Percentiles rank a stretch among this genome's conserved stretches.
phyloP scores from a whole-genome alignment of 2,329 filamentous ascomycete genomes.

The Alternaria incomplexa region DNA sequence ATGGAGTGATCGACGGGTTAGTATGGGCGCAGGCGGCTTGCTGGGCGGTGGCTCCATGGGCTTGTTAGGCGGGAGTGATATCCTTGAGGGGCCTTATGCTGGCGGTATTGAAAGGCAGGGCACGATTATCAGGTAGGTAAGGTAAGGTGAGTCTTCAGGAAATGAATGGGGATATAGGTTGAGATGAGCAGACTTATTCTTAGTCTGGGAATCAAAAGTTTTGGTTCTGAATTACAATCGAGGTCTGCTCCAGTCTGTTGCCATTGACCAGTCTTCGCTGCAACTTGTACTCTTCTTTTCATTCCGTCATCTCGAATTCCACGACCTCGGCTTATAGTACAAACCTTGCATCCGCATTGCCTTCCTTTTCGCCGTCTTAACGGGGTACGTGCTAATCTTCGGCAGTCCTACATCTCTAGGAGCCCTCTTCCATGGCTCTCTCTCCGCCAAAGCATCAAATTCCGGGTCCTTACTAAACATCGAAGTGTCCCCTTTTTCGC shows the following conservation, averaged over 20 bases:
- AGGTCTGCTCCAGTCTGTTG: background rate
- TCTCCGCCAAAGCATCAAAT: background rate
- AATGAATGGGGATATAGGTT: background rate
- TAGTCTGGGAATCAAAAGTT: background rate
- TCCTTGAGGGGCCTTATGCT: constrained; percentile 71
- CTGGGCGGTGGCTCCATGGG: constrained; percentile 37
- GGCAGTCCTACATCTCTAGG: background rate
- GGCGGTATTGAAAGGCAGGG: constrained; percentile 79
- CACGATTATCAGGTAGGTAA: constrained; percentile 46
- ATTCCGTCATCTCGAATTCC: background rate
- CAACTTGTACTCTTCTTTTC: background rate
- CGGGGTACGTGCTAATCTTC: background rate
- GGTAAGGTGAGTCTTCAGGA: background rate
- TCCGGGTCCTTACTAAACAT: background rate
- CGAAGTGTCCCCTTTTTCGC: background rate
- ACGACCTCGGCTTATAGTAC: background rate
- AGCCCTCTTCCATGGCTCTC: background rate
- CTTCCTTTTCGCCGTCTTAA: background rate
- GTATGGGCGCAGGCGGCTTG: constrained; percentile 60
- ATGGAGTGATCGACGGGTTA: constrained; percentile 67
- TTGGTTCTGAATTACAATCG: background rate
- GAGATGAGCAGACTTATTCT: background rate
- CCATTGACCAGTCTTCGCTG: background rate
- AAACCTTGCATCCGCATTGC: background rate
- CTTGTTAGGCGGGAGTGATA: constrained; percentile 79